These are phyloP conservation scores for Cystobasidium sp. DNA, from an alignment of 1,284 basidiomycete species.

Conservation along the genomic window DNA sequence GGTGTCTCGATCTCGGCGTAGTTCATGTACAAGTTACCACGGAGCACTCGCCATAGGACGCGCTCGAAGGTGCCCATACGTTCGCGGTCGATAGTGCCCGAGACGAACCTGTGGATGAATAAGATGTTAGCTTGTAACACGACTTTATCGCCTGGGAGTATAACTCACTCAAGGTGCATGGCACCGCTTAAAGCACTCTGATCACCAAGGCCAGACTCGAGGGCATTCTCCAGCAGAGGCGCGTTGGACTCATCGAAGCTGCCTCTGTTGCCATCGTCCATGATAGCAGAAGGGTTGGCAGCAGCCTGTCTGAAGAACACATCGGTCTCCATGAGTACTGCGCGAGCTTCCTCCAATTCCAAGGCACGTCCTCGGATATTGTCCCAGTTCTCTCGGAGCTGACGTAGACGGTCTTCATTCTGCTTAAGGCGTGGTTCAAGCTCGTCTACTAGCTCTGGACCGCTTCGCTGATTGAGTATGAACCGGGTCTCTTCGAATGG, in stretches of 20 bases:
- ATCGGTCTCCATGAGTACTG: constrained; percentile 93
- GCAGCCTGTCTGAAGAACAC: constrained; percentile 89
- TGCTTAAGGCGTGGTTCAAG: constrained; percentile 84
- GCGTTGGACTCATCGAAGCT: constrained; percentile 91
- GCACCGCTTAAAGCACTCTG: constrained; percentile 55
- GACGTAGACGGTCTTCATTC: constrained; percentile 80
- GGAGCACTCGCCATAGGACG: constrained; percentile 95
- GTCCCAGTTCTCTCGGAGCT: constrained; percentile 95
- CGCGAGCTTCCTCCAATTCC: constrained; percentile 88
- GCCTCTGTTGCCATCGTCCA: constrained; percentile 74
- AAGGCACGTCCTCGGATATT: constrained; percentile 81
- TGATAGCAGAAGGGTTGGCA: constrained; percentile 26
- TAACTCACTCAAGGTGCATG: constrained; percentile 81
- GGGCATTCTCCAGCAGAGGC: constrained; percentile 85
- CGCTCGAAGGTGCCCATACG: constrained; percentile 94
- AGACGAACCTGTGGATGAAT: constrained; percentile 71
- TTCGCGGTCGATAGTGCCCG: constrained; percentile 92
- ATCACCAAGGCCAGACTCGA: constrained; percentile 62
- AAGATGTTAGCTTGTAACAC: neutral
- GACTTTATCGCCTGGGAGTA: neutral
- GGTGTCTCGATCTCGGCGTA: constrained; percentile 83
- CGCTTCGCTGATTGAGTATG: constrained; percentile 81
- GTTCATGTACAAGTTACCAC: constrained; percentile 99
- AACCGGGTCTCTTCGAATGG: constrained; percentile 62
- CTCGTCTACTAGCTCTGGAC: constrained; percentile 91